A percentile compares a stretch with the other conserved stretches of the same genome.
phyloP scores from a whole-genome alignment of 163 green algal species.

The Prototheca cutis region DNA sequence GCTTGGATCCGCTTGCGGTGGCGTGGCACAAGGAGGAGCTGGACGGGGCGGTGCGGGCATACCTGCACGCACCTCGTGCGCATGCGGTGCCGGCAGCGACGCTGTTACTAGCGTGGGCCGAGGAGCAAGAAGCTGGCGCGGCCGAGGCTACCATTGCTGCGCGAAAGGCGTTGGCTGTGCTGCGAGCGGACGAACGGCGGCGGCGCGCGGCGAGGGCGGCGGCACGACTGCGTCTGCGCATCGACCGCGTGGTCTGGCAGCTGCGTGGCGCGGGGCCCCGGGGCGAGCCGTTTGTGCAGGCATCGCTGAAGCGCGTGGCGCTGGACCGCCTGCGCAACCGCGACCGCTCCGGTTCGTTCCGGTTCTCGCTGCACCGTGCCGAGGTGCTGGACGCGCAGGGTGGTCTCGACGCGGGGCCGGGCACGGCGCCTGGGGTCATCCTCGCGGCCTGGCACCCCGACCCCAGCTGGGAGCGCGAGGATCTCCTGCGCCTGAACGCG shows the following conservation, averaged over 20 bases:
- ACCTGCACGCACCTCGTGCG: neutral
- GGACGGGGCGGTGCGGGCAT: neutral
- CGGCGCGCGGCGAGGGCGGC: slow-evolving; percentile 14
- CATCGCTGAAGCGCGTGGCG: slow-evolving; percentile 20
- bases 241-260: slow-evolving; percentile 33
- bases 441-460: slow-evolving; percentile 45
- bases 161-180: slow-evolving; percentile 8
- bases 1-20: too few relatives aligned
- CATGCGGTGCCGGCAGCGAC: neutral
- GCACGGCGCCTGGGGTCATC: slow-evolving; percentile 23
- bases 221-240: slow-evolving; percentile 23
- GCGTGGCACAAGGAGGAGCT: neutral
- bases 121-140: slow-evolving; percentile 27
- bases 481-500: slow-evolving; percentile 31
- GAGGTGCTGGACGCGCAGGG: slow-evolving; percentile 34
- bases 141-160: slow-evolving; percentile 10
- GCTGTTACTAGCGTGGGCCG: slow-evolving; percentile 36
- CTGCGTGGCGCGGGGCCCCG: slow-evolving; percentile 25
- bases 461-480: slow-evolving; percentile 30
- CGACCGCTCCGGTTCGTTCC: slow-evolving; percentile 38
- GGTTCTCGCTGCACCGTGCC: slow-evolving; percentile 35
- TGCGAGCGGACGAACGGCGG: slow-evolving; percentile 24
- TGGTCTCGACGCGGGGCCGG: slow-evolving; percentile 11
- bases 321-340: slow-evolving; percentile 34
- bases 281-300: slow-evolving; percentile 30